Conservation (phyloP, 2,329 filamentous ascomycete genomes). For the Pestalotiopsis sp. region DNA sequence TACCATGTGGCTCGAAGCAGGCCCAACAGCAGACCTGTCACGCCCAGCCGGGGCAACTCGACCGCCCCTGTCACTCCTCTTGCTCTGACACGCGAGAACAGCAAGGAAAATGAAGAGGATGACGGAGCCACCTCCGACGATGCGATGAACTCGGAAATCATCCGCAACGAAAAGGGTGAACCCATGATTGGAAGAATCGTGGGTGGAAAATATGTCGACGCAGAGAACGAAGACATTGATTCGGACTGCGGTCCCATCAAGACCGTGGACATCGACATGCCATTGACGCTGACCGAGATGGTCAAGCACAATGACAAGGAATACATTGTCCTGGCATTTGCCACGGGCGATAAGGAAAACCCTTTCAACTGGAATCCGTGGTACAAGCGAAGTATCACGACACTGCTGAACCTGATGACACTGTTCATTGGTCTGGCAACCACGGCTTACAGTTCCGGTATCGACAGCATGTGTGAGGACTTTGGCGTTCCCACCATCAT, state of each 20-base stretch:
- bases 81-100: not conserved
- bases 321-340: constrained; percentile 48
- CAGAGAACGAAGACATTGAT: constrained; percentile 33
- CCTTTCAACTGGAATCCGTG: constrained; percentile 53
- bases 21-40: constrained; percentile 11
- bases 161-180: constrained; percentile 18
- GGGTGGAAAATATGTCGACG: constrained; percentile 40
- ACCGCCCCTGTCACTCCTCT: not conserved
- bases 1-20: not conserved
- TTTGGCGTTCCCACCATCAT: constrained; percentile 43
- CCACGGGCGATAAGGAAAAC: constrained; percentile 48
- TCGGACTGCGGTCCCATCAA: constrained; percentile 37
- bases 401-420: constrained; percentile 53
- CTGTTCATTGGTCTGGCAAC: constrained; percentile 58
- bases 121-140: not conserved
- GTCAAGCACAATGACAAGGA: constrained; percentile 45
- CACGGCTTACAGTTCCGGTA: constrained; percentile 53
- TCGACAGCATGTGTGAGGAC: constrained; percentile 46
- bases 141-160: constrained; percentile 2
- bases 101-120: constrained; percentile 6
- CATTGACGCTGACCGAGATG: constrained; percentile 47
- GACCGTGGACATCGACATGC: constrained; percentile 50
- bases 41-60: not conserved
- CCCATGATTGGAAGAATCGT: constrained; percentile 35
- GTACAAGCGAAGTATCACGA: constrained; percentile 47